Conservation (phyloP, 306 rosid species). For the Prunus armeniaca region DNA sequence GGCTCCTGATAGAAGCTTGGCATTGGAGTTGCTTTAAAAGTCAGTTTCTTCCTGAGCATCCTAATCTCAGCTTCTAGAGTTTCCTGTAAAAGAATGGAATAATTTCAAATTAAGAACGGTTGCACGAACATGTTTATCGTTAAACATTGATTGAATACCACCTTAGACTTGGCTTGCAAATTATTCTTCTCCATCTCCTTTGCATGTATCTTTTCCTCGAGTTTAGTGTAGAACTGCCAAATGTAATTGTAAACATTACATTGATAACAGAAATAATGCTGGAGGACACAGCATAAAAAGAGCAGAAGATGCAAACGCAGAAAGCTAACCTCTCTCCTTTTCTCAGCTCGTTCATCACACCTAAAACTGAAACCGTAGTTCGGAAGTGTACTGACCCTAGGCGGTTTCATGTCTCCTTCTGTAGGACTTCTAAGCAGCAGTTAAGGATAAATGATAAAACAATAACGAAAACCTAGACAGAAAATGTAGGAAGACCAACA, state of each 20-base stretch:
- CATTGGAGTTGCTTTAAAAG: slow-evolving; percentile 44
- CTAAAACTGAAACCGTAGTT: slow-evolving; percentile 90
- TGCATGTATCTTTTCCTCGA: slow-evolving; percentile 96
- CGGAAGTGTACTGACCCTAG: slow-evolving; percentile 66
- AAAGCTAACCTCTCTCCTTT: slow-evolving; percentile 71
- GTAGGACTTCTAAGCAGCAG: slow-evolving; percentile 48
- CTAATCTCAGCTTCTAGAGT: slow-evolving; percentile 48
- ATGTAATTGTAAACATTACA: slow-evolving; percentile 20
- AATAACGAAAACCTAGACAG: slow-evolving; percentile 1
- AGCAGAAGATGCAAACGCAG: slow-evolving; percentile 10
- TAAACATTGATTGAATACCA: slow-evolving; percentile 30
- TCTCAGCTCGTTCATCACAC: slow-evolving; percentile 95
- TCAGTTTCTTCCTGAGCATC: slow-evolving; percentile 36
- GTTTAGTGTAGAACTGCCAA: slow-evolving; percentile 86
- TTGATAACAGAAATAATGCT: slow-evolving; percentile 1
- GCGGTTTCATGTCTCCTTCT: slow-evolving; percentile 60
- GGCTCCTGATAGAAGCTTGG: slow-evolving; percentile 47
- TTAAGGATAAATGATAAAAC: slow-evolving; percentile 45
- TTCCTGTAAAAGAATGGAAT: slow-evolving; percentile 56
- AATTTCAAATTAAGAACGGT: slow-evolving; percentile 12
- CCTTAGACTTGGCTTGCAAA: slow-evolving; percentile 94
- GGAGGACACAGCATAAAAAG: slow-evolving; percentile 18
- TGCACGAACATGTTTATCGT: slow-evolving; percentile 5
- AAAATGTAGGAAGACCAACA: slow-evolving; percentile 13
- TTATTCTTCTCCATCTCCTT: slow-evolving; percentile 84